A percentile compares a stretch with the other conserved stretches of the same genome.
Evolutionary conservation across 192 early-diverging fungal genomes (phyloP).

Genomic region (Phycomyces blakesleeanus): DNA sequence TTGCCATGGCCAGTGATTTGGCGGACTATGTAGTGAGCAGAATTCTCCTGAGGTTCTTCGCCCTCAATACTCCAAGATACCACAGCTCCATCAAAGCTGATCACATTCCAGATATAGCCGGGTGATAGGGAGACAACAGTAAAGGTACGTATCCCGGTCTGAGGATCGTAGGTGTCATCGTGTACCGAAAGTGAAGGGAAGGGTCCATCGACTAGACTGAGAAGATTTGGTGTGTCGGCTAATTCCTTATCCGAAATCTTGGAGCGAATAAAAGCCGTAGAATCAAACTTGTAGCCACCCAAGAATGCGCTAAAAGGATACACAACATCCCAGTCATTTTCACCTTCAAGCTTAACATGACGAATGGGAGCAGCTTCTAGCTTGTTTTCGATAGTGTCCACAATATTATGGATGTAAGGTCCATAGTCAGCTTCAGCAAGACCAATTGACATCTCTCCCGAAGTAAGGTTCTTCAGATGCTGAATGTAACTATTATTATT

Average conservation of each 20-base stretch:
- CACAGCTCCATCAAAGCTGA: slow-evolving; percentile 58
- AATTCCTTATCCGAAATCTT: slow-evolving; percentile 9
- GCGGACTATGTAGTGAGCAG: slow-evolving; percentile 47
- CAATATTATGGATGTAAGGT: slow-evolving; percentile 38
- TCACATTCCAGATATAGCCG: slow-evolving; percentile 59
- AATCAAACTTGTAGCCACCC: slow-evolving; percentile 49
- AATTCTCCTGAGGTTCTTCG: slow-evolving; percentile 27
- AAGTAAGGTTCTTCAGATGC: slow-evolving; percentile 60
- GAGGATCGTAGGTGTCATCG: slow-evolving; percentile 42
- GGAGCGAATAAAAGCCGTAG: slow-evolving; percentile 35
- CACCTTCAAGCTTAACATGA: slow-evolving; percentile 3
- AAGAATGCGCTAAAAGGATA: slow-evolving; percentile 64
- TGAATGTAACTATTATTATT: slow-evolving; percentile 57
- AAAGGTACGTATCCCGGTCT: slow-evolving; percentile 43
- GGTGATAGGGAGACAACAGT: slow-evolving; percentile 40
- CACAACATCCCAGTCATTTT: slow-evolving; percentile 52
- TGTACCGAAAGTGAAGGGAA: slow-evolving; percentile 39
- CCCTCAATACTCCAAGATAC: slow-evolving; percentile 52
- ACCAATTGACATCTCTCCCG: slow-evolving; percentile 48
- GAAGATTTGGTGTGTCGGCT: slow-evolving; percentile 13
- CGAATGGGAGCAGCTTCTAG: slow-evolving; percentile 24
- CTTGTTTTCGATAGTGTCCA: slow-evolving; percentile 37
- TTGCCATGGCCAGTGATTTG: slow-evolving; percentile 47
- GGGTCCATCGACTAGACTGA: slow-evolving; percentile 20
- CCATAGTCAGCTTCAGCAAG: slow-evolving; percentile 61